Evolutionary conservation across 1,284 basidiomycete species (phyloP).

Genomic region (Mycosarcoma mackinlayi): DNA sequence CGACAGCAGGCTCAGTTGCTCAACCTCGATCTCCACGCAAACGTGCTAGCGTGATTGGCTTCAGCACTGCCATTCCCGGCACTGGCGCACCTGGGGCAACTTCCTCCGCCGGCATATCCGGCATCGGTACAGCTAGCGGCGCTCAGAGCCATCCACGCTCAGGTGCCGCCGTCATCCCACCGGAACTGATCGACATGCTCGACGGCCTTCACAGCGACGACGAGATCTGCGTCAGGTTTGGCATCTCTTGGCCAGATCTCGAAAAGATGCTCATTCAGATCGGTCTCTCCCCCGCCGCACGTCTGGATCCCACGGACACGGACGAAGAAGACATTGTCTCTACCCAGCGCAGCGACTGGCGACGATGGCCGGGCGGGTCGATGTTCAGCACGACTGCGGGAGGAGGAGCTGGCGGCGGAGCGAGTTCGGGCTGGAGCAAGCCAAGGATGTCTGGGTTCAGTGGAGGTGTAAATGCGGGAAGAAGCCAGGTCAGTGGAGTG

Average conservation of each 20-base stretch:
- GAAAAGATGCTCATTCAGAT: slow-evolving; percentile 76
- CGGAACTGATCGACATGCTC: slow-evolving; percentile 75
- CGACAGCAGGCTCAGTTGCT: neutral
- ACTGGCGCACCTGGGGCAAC: neutral
- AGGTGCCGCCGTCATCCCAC: slow-evolving; percentile 25
- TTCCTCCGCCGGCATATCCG: slow-evolving; percentile 1
- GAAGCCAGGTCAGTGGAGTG: slow-evolving; percentile 13
- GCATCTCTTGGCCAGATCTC: slow-evolving; percentile 84
- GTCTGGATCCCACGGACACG: slow-evolving; percentile 12
- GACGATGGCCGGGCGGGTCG: slow-evolving; percentile 18
- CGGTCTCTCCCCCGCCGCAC: slow-evolving; percentile 14
- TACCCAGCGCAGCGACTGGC: slow-evolving; percentile 24
- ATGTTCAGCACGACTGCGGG: slow-evolving; percentile 7
- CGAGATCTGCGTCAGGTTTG: slow-evolving; percentile 84
- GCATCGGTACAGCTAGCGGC: slow-evolving; percentile 12
- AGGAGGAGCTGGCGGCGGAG: slow-evolving; percentile 6
- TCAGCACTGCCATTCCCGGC: slow-evolving; percentile 19
- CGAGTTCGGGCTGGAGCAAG: slow-evolving; percentile 47
- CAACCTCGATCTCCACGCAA: slow-evolving; percentile 35
- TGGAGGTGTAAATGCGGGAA: slow-evolving; percentile 7
- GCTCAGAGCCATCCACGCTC: slow-evolving; percentile 4
- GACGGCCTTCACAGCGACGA: slow-evolving; percentile 92
- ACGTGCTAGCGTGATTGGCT: slow-evolving; percentile 21
- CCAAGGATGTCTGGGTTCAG: slow-evolving; percentile 31
- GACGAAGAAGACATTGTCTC: slow-evolving; percentile 35